Evolutionary conservation across 352 stramenopile genomes (phyloP), one percentile per base, ranked within the genome.

Genomic region (Thalassiosira sp.): DNA sequence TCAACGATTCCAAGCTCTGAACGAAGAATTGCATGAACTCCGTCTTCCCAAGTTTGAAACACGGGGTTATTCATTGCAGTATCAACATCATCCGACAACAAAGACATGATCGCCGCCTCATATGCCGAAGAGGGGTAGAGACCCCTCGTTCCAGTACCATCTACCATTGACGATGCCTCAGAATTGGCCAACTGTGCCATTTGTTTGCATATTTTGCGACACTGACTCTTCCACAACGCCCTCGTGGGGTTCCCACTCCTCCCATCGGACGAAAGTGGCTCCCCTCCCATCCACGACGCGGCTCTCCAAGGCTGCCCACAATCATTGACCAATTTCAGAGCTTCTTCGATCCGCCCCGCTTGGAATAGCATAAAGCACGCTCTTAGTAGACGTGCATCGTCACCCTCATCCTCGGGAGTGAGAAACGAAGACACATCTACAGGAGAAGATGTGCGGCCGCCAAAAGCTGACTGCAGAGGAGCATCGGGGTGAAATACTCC

Each of bases 161-260:
- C 15, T 16, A 13, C 18, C 11, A 16, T 51, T 16, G 24, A 15
- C 15, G 58, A 31, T 2, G 27, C 15, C 2, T 61, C 54, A 10
- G 5, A 43, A 49, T 22, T 54, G 5, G 25, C 22, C 18, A 60
- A 35, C 22, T 49, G 15, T 16, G 65, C 22, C 69, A 86, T 66
- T 54, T 72, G 64, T 37, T 69, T 62, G 22, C 64, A 49, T 46
- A 85, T 69, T 51, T 61, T 82, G 62, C 87, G 85, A 13, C 79
- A 76, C 33, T 80, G 64, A 13, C 57, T 73, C 70, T 91, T 90
- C 87, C 87, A 92, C 22, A 90, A 48, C 31, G 71, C 58, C 16
- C 87, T 61, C 57, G 71, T 63, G 13, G 77, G 77, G 76, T 92
- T 91, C 3, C 87, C 87, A 46, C 3, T n/a, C 5, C 8, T 64